Conservation (phyloP, 306 rosid species). For the Prunus campanulata region DNA sequence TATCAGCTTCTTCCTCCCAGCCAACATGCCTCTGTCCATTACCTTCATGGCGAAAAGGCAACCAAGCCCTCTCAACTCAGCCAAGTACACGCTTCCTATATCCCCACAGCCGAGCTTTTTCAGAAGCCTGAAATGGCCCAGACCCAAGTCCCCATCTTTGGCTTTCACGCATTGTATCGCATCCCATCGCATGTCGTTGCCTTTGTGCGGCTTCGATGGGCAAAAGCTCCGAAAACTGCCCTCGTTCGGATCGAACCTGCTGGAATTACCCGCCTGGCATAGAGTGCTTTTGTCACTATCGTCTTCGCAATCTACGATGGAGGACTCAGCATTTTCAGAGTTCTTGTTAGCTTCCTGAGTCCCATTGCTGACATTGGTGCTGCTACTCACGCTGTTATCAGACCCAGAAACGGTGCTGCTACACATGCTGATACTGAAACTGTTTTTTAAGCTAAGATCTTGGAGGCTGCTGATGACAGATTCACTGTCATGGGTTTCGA, state of each 20-base stretch:
- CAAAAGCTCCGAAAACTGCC: conserved; percentile 26
- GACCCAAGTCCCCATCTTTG: conserved; percentile 41
- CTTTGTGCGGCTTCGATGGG: conserved; percentile 58
- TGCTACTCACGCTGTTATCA: conserved; percentile 34
- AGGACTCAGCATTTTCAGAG: conserved; percentile 13
- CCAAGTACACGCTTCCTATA: conserved; percentile 58
- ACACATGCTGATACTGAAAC: conserved; percentile 35
- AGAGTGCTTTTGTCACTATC: not conserved
- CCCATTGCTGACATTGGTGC: conserved; percentile 28
- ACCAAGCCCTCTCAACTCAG: conserved; percentile 46
- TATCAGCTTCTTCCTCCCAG: conserved; percentile 46
- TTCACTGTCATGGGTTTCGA: conserved; percentile 16
- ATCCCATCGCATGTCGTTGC: conserved; percentile 54
- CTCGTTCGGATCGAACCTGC: conserved; percentile 24
- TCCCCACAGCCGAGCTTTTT: conserved; percentile 66
- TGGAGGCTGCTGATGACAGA: conserved; percentile 17
- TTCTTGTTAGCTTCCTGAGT: conserved; percentile 22
- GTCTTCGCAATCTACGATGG: conserved; percentile 18
- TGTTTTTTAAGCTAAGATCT: conserved; percentile 21
- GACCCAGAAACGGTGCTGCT: conserved; percentile 34
- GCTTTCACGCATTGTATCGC: conserved; percentile 38
- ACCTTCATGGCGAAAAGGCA: conserved; percentile 58
- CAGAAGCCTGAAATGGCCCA: conserved; percentile 55
- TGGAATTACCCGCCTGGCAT: conserved; percentile 15
- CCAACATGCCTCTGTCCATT: conserved; percentile 52